Conservation (phyloP, 2,329 filamentous ascomycete genomes). For the Aspergillus fructus region DNA sequence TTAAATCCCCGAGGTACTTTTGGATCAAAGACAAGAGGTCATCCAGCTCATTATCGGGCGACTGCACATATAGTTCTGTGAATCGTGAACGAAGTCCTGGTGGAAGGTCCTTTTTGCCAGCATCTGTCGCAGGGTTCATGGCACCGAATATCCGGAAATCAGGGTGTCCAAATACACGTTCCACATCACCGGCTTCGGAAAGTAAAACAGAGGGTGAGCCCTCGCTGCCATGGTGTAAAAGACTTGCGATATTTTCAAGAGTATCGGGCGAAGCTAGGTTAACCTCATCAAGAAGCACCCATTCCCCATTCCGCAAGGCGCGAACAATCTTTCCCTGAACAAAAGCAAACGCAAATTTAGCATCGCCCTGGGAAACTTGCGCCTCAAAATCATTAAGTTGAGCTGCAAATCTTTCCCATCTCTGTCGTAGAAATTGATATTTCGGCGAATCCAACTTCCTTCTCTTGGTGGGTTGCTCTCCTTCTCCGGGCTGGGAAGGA, state of each 20-base stretch:
- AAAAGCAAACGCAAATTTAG: slow-evolving; percentile 89
- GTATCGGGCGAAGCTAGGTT: slow-evolving; percentile 95
- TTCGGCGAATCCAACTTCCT: slow-evolving; percentile 59
- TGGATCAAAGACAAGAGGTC: slow-evolving; percentile 86
- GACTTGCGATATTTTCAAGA: slow-evolving; percentile 85
- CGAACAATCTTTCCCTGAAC: slow-evolving; percentile 95
- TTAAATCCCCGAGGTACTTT: slow-evolving; percentile 75
- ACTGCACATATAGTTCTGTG: slow-evolving; percentile 91
- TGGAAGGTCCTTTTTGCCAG: slow-evolving; percentile 92
- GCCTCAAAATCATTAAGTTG: slow-evolving; percentile 76
- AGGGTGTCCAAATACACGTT: slow-evolving; percentile 83
- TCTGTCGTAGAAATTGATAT: slow-evolving; percentile 57
- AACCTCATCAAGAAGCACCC: slow-evolving; percentile 96
- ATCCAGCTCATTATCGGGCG: slow-evolving; percentile 81
- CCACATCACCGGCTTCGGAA: slow-evolving; percentile 89
- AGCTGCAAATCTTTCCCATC: slow-evolving; percentile 78
- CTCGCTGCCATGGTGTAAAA: slow-evolving; percentile 71
- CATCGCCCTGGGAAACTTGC: slow-evolving; percentile 69
- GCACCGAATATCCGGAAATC: slow-evolving; percentile 96
- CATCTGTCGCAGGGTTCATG: slow-evolving; percentile 98
- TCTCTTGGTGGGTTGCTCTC: slow-evolving; percentile 71
- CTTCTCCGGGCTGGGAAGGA: slow-evolving; percentile 41
- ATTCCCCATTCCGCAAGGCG: slow-evolving; percentile 92
- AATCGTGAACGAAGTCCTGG: slow-evolving; percentile 87
- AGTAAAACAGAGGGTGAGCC: slow-evolving; percentile 79